Evolutionary conservation across 306 rosid genomes (phyloP).

Genomic region (Mucuna pruriens): DNA sequence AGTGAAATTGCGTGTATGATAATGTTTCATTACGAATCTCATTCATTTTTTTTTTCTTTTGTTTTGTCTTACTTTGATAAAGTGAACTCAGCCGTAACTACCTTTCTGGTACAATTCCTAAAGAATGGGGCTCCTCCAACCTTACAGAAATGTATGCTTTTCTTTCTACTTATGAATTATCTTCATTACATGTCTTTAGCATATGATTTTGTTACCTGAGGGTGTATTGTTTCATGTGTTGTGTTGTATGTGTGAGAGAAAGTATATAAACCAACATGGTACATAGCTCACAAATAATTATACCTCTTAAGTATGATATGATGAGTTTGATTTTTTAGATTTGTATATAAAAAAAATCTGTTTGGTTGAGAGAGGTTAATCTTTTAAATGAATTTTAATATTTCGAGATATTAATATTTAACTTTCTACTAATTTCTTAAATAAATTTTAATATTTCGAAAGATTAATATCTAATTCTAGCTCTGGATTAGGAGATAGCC

Average conservation of each 20-base stretch:
- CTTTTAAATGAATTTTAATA: no score
- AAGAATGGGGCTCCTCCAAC: conserved; percentile 47
- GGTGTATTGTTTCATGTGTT: not conserved
- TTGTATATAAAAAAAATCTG: no score
- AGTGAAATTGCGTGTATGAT: not conserved
- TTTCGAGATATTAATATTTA: no score
- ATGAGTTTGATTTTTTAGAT: no score
- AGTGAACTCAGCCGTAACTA: conserved; percentile 57
- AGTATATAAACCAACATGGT: not conserved
- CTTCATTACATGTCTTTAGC: not conserved
- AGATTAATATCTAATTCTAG: no score
- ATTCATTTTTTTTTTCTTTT: not conserved
- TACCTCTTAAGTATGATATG: no score
- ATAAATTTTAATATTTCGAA: no score
- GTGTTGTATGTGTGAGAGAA: not conserved
- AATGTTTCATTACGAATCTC: not conserved
- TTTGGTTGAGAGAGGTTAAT: no score
- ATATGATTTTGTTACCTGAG: not conserved
- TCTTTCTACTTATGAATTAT: not conserved
- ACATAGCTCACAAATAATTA: no score
- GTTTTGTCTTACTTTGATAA: not conserved
- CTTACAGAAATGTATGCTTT: not conserved
- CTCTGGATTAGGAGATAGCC: no score
- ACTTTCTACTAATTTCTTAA: no score
- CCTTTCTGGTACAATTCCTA: conserved; percentile 55